phyloP scores from a whole-genome alignment of 2,329 filamentous ascomycete species.

The Claviceps capensis region DNA sequence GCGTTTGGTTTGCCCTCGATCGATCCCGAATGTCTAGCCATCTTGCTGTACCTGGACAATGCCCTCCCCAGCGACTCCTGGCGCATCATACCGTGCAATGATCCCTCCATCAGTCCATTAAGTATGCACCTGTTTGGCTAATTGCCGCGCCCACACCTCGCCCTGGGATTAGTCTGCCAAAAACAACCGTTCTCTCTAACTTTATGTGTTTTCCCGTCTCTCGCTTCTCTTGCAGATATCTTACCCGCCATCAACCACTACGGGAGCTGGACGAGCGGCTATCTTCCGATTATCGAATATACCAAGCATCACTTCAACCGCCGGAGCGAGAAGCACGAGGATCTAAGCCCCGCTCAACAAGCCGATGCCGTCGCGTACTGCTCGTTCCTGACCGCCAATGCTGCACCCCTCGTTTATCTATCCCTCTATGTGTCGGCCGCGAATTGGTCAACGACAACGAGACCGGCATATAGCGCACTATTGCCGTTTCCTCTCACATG shows the following conservation, averaged over 20 bases:
- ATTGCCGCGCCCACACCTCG: not conserved
- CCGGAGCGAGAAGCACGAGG: constrained; percentile 20
- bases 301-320: constrained; percentile 16
- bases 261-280: constrained; percentile 44
- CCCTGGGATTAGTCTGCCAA: no score
- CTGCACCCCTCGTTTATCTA: constrained; percentile 68
- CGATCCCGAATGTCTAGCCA: constrained; percentile 78
- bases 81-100: constrained; percentile 60
- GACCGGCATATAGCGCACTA: constrained; percentile 66
- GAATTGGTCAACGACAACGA: constrained; percentile 68
- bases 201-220: constrained; percentile 5
- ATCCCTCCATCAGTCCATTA: constrained; percentile 56
- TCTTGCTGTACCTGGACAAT: constrained; percentile 61
- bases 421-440: constrained; percentile 81
- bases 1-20: constrained; percentile 83
- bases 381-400: constrained; percentile 60
- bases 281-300: constrained; percentile 45
- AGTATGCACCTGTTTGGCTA: constrained; percentile 32
- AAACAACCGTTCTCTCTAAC: not conserved
- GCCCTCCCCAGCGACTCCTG: constrained; percentile 46
- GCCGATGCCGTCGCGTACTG: constrained; percentile 40
- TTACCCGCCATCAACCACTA: constrained; percentile 41
- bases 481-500: constrained; percentile 83
- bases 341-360: constrained; percentile 23
- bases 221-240: constrained; percentile 26